phyloP scores from a whole-genome alignment of 1,284 basidiomycete species.

The Coniophora puteana region DNA sequence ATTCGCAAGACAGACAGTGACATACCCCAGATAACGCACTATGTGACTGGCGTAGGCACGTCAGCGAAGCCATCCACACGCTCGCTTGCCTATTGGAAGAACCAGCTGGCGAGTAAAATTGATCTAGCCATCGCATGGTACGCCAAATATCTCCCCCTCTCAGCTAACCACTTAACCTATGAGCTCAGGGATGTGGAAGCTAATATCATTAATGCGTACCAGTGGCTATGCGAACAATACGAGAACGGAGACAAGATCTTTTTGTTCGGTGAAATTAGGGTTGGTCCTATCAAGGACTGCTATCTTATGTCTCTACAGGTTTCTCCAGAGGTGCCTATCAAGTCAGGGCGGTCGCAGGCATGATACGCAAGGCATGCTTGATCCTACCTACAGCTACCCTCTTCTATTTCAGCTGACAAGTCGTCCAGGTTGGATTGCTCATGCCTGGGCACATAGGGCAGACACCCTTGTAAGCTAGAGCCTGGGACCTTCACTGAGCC shows the following conservation, averaged over 20 bases:
- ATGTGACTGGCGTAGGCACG: constrained; percentile 27
- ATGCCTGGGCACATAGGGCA: constrained; percentile 32
- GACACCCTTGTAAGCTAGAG: constrained; percentile 32
- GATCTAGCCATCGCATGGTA: constrained; percentile 13
- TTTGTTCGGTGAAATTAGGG: constrained; percentile 26
- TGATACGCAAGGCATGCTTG: constrained; percentile 16
- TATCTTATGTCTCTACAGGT: constrained; percentile 13
- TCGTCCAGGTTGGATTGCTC: constrained; percentile 31
- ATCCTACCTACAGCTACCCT: background rate
- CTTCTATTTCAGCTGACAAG: background rate
- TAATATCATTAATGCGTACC: constrained; percentile 30
- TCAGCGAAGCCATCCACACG: constrained; percentile 15
- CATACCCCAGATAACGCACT: constrained; percentile 16
- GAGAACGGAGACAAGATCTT: constrained; percentile 28
- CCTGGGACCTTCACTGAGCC: background rate
- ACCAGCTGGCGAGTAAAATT: constrained; percentile 5
- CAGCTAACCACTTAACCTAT: background rate
- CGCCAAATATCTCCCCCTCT: constrained; percentile 32
- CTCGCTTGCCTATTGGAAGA: constrained; percentile 2
- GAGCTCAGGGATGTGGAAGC: constrained; percentile 26
- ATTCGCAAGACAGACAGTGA: constrained; percentile 12
- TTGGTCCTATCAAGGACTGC: background rate
- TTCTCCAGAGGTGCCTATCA: constrained; percentile 28
- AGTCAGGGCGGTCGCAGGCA: constrained; percentile 18
- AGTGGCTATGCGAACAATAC: constrained; percentile 33